Evolutionary conservation across 495 filamentous ascomycete genomes (phyloP).

Genomic region (Talaromyces proteolyticus): DNA sequence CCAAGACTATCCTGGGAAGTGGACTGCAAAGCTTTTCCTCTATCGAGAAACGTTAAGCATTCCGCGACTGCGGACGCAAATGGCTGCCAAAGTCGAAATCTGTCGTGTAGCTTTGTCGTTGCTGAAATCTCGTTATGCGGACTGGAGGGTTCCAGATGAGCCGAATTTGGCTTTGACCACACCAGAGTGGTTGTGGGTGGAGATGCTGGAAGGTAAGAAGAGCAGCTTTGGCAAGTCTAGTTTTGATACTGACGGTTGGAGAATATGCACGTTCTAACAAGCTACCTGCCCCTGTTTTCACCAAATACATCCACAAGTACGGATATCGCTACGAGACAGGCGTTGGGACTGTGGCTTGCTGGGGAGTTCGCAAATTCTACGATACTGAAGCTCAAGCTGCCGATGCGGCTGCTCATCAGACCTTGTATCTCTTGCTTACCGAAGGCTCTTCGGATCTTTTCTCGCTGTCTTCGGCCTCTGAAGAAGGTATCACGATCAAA

Average conservation of each 20-base stretch:
- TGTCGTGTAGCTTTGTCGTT: constrained; percentile 20
- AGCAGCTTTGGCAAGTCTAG: background rate
- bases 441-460: background rate
- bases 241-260: background rate
- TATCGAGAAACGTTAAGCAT: constrained; percentile 26
- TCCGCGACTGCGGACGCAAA: constrained; percentile 1
- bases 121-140: constrained; percentile 14
- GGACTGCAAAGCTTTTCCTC: constrained; percentile 23
- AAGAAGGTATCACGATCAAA: background rate
- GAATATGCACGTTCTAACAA: background rate
- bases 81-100: constrained; percentile 17
- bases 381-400: constrained; percentile 14
- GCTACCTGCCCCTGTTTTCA: constrained; percentile 15
- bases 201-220: constrained; percentile 21
- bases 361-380: constrained; percentile 10
- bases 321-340: constrained; percentile 20
- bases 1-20: constrained; percentile 2
- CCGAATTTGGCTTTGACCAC: constrained; percentile 11
- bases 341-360: constrained; percentile 12
- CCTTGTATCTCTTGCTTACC: constrained; percentile 18
- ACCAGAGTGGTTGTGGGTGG: constrained; percentile 22
- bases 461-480: background rate
- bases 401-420: constrained; percentile 22
- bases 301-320: constrained; percentile 7
- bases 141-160: constrained; percentile 22